Base-by-base conservation (phyloP, 192 early-diverging fungal species). In the Linnemannia hyalina region DNA sequence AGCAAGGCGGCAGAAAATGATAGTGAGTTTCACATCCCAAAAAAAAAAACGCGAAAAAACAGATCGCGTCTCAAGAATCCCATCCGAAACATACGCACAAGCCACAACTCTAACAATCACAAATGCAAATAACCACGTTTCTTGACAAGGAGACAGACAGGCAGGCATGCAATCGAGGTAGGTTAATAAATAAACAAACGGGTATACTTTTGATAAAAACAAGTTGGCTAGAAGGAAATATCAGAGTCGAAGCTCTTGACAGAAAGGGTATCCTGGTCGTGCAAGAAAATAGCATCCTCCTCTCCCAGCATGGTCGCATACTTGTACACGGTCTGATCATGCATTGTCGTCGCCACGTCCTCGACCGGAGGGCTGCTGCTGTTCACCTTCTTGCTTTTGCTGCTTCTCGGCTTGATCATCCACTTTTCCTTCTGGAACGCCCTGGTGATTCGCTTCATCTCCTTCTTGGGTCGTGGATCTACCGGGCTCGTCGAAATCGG, bases 371-470 rank as follows among this genome's bases (percentile, higher is more conserved):
- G 9, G 23, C 36, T 69, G 22, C 29, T 29, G 22, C 29, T 29
- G 46, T 4, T 44, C 49, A 35, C 38, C 38, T 42, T 72, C 38
- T 26, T 78, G 41, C 16, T 78, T 35, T 71, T 41, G n/a, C 38
- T 77, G 32, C 65, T 41, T 47, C 26, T 71, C 11, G 29, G 46
- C 46, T 69, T 78, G 41, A n/a, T 35, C 22, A 40, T 55, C 46
- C 52, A 23, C 46, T 38, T 35, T 57, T 81, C 80, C 35, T 69
- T 81, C 63, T 75, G 74, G n/a, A 78, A 38, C 32, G 76, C 72
- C 63, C 68, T 83, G 0, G 82, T 77, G 49, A 83, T 74, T 47
- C 82, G 46, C 65, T 78, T 83, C 76, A 83, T 77, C 40, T 65
- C 82, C 47, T 60, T 57, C 54, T 54, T 74, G 29, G 57, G 46